A percentile compares a stretch with the other conserved stretches of the same genome.
Evolutionary conservation across 345 rosid genomes (phyloP).

Genomic region (Citrus hindsii): DNA sequence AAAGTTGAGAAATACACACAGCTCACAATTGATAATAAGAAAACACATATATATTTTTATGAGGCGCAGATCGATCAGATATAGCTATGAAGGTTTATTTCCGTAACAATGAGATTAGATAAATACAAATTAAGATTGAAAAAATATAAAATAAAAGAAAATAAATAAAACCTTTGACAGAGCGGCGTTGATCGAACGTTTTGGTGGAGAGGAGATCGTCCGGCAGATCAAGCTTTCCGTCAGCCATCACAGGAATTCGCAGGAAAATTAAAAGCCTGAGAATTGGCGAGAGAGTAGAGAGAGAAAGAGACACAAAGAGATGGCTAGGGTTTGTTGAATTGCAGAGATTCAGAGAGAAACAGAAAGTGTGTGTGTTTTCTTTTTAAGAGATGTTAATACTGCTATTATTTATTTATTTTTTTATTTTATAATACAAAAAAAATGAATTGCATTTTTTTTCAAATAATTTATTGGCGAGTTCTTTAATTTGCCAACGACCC

Average conservation of each 20-base stretch:
- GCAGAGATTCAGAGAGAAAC: not conserved
- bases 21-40: not conserved
- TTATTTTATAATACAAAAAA: too few species aligned
- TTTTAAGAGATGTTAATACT: too few species aligned
- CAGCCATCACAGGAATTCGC: slow-evolving; percentile 14
- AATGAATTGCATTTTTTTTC: too few species aligned
- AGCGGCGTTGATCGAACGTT: slow-evolving; percentile 23
- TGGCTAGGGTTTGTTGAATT: slow-evolving; percentile 14
- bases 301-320: not conserved
- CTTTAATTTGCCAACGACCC: not conserved
- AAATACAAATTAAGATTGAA: not conserved
- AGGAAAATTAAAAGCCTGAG: not conserved
- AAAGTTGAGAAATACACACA: not conserved
- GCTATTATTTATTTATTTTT: too few species aligned
- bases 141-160: not conserved
- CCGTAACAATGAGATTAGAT: not conserved
- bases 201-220: slow-evolving; percentile 33
- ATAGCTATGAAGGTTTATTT: not conserved
- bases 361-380: not conserved
- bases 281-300: not conserved
- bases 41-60: not conserved
- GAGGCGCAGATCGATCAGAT: slow-evolving; percentile 5
- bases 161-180: slow-evolving; percentile 11
- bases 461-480: not conserved
- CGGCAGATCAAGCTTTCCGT: slow-evolving; percentile 34